Evolutionary conservation across 2,329 filamentous ascomycete genomes (phyloP).

Genomic region (Aspergillus udagawae): DNA sequence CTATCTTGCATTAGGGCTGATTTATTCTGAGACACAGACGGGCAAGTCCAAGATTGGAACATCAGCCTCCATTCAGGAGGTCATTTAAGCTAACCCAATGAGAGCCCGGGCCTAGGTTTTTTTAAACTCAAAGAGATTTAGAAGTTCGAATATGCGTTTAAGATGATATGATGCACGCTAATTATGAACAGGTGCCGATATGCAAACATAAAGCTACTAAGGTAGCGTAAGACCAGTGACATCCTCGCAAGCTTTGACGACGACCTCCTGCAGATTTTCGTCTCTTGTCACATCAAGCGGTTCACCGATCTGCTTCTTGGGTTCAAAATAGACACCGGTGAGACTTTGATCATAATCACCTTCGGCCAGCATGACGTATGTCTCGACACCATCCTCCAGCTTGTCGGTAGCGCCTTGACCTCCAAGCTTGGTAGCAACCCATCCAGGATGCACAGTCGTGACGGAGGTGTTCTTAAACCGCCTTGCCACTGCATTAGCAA

Average conservation of each 20-base stretch:
- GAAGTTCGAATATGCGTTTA: no score
- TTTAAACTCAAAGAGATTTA: no score
- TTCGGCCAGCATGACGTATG: slow-evolving; percentile 46
- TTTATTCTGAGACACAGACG: no score
- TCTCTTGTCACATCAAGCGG: slow-evolving; percentile 11
- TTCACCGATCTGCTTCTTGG: slow-evolving; percentile 13
- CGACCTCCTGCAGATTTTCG: slow-evolving; percentile 16
- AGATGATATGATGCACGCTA: no score
- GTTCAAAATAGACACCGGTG: slow-evolving; percentile 20
- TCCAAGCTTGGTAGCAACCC: slow-evolving; percentile 52
- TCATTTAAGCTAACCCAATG: no score
- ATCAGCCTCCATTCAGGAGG: no score
- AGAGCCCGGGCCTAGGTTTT: no score
- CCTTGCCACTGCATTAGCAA: slow-evolving; percentile 51
- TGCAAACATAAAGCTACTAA: slow-evolving; percentile 1
- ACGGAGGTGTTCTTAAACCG: slow-evolving; percentile 43
- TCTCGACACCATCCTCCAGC: slow-evolving; percentile 45
- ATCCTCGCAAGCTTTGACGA: slow-evolving; percentile 18
- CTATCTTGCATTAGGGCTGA: no score
- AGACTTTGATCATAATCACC: slow-evolving; percentile 21
- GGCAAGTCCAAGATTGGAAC: no score
- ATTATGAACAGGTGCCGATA: no score
- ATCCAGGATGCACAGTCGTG: slow-evolving; percentile 49
- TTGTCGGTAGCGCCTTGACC: slow-evolving; percentile 44
- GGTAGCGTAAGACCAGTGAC: slow-evolving; percentile 10